Conservation (phyloP, 345 rosid species). For the Populus nigra region DNA sequence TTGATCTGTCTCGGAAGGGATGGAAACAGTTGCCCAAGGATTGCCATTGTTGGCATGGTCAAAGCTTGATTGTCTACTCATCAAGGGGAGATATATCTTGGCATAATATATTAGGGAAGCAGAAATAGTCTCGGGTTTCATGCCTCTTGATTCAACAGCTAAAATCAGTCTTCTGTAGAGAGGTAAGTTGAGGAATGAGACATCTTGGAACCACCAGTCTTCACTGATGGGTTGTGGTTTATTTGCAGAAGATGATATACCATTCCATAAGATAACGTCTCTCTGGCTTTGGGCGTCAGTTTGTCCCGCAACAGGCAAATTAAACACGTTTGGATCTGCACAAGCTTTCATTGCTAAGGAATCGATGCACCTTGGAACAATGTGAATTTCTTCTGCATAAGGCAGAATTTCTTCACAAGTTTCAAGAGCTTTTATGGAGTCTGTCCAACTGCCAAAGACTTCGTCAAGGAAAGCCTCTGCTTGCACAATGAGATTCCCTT, state of each 20-base stretch:
- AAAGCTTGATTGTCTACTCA: conserved; percentile 47
- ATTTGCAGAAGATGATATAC: conserved; percentile 44
- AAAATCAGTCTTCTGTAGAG: conserved; percentile 62
- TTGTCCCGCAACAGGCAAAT: conserved; percentile 48
- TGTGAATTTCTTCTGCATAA: conserved; percentile 67
- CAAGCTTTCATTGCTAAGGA: conserved; percentile 79
- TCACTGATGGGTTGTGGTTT: conserved; percentile 34
- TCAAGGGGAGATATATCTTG: conserved; percentile 58
- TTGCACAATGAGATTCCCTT: conserved; percentile 63
- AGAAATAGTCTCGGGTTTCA: conserved; percentile 52
- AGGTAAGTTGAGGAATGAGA: conserved; percentile 48
- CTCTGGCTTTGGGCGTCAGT: conserved; percentile 27
- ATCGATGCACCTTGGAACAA: conserved; percentile 68
- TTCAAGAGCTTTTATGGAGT: conserved; percentile 66
- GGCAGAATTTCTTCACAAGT: conserved; percentile 62
- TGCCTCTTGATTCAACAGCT: conserved; percentile 54
- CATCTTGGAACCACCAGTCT: conserved; percentile 91
- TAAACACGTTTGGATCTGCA: conserved; percentile 50
- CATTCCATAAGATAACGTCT: conserved; percentile 59
- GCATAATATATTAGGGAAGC: conserved; percentile 69
- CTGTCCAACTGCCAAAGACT: conserved; percentile 60
- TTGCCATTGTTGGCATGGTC: conserved; percentile 5
- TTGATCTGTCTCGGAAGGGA: conserved; percentile 46
- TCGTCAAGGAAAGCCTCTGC: conserved; percentile 66
- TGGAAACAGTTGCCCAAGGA: conserved; percentile 27